Base-by-base conservation (phyloP, 2,329 filamentous ascomycete species). In the Emergomyces africanus region DNA sequence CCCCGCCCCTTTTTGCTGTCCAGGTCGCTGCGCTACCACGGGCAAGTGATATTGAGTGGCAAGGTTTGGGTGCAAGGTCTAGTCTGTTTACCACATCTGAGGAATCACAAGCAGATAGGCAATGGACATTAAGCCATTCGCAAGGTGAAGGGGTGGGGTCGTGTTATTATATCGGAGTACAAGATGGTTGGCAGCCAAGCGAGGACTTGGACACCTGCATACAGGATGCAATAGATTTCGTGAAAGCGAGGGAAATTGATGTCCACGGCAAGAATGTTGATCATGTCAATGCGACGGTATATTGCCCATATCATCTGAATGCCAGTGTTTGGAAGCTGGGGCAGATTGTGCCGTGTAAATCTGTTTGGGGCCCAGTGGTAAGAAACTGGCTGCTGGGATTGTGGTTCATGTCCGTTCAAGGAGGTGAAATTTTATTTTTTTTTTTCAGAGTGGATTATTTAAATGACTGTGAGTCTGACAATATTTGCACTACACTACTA, bases 1-100 rank as follows among this genome's bases (percentile, higher is more conserved):
- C 81, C 1, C 86, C 90, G 1, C 86, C 86, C 0, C 80, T 91
- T 65, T 87, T 94, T 68, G 81, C 86, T 0, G 86, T 84, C 0
- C 84, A 94, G 67, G 87, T 96, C 1, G 80, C 85, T 49, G 82
- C 85, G 64, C 78, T 99, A 14, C 94, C 94, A 0, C 82, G 89
- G 23, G 78, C 76, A 18, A 86, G 87, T 33, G 78, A 79, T 42
- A 83, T 96, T 12, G 94, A 99, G 75, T 99, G 92, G 91, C 86
- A 89, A 65, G 85, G 86, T 60, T 69, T 83, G 2, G 88, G 89
- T 0, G 71, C 87, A 6, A 71, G 73, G 14, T 71, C 72, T 33
- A 61, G 72, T 18, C 63, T 66, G 23, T 54, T 72, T 56, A 64
- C 60, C 12, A 48, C 72, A 20, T 55, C 57, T 5, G 57, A 63